These are phyloP conservation scores for Nicotiana undulata DNA, from an alignment of 257 asterid species.

Conservation along the genomic window DNA sequence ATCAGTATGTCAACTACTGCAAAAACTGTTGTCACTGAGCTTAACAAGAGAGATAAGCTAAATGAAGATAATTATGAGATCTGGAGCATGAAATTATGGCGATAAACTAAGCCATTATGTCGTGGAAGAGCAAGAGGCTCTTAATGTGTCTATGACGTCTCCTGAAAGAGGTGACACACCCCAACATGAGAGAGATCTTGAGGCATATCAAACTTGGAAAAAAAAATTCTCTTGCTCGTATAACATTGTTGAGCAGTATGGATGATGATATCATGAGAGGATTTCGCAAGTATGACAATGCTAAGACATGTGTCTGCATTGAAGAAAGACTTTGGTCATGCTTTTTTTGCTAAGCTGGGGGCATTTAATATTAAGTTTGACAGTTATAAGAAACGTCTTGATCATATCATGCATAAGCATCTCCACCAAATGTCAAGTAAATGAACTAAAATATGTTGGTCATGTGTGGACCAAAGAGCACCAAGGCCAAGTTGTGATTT, in stretches of 20 bases:
- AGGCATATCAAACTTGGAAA: no score
- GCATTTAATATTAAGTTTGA: background rate
- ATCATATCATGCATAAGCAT: background rate
- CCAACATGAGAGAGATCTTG: no score
- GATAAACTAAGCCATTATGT: background rate
- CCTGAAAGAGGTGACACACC: background rate
- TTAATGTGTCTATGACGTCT: background rate
- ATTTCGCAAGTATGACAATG: background rate
- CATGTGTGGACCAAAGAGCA: background rate
- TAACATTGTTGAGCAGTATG: background rate
- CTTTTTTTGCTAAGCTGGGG: background rate
- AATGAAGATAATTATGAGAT: background rate
- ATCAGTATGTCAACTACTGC: background rate
- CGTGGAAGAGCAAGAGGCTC: background rate
- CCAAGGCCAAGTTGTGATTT: background rate
- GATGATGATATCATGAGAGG: background rate
- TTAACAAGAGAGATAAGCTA: background rate
- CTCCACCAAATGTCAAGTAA: background rate
- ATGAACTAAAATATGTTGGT: background rate
- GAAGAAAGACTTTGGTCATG: background rate
- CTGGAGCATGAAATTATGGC: background rate
- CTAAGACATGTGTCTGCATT: background rate
- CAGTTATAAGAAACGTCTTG: no score
- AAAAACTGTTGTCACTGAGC: background rate
- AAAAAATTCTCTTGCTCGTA: background rate